Evolutionary conservation across 2,329 filamentous ascomycete genomes (phyloP).

Genomic region (Emmonsiellopsis sp.): DNA sequence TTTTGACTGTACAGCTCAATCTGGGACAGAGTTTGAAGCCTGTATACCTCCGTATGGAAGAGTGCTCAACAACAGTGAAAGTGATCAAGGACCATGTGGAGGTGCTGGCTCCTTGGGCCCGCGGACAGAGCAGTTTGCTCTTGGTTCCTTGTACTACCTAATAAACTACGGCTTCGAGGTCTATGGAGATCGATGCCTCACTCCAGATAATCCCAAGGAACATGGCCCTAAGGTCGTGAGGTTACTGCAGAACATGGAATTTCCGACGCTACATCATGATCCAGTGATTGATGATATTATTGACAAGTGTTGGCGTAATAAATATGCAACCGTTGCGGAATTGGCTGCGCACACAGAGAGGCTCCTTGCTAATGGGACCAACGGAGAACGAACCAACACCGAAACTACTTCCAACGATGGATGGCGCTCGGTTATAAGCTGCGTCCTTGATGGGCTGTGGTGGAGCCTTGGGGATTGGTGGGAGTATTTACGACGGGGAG

Average conservation of each 20-base stretch:
- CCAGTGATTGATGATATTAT: conserved; percentile 17
- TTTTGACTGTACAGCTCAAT: conserved; percentile 20
- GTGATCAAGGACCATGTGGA: conserved; percentile 12
- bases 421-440: conserved; percentile 6
- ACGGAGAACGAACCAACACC: conserved; percentile 4
- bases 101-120: conserved; percentile 16
- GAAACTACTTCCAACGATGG: conserved; percentile 2
- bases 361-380: conserved; percentile 1
- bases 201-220: conserved; percentile 14
- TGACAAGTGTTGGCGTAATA: conserved; percentile 9
- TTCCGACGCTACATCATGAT: conserved; percentile 17
- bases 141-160: conserved; percentile 22
- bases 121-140: conserved; percentile 23
- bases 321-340: conserved; percentile 4
- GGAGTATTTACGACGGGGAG: neutral
- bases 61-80: conserved; percentile 15
- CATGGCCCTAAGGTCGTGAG: conserved; percentile 10
- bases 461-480: conserved; percentile 5
- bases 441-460: conserved; percentile 10
- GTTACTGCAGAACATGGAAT: conserved; percentile 16
- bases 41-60: conserved; percentile 18
- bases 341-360: conserved; percentile 5
- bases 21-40: conserved; percentile 17
- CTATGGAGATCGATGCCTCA: conserved; percentile 18
- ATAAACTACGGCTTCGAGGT: conserved; percentile 24